Conservation (phyloP, 192 early-diverging fungal genomes). For the Coemansia sp. region DNA sequence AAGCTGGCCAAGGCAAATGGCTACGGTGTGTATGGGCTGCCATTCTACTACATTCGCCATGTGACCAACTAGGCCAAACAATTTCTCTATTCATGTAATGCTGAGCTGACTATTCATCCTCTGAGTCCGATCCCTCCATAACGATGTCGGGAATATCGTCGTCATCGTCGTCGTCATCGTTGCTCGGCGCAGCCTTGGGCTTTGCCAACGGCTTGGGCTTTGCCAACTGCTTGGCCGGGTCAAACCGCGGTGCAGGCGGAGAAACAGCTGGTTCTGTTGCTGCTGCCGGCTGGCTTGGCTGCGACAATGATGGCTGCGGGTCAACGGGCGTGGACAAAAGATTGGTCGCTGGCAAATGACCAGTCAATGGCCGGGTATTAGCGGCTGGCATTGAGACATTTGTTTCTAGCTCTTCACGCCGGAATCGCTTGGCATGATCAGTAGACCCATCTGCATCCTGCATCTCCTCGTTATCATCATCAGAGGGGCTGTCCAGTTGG, state of each 20-base stretch:
- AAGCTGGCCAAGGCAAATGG: slow-evolving; percentile 65
- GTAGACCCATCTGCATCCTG: background rate
- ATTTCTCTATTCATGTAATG: background rate
- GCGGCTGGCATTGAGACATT: background rate
- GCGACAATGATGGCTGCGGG: no score
- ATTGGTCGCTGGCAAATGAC: background rate
- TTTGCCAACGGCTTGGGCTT: background rate
- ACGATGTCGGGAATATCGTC: slow-evolving; percentile 49
- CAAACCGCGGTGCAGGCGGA: background rate
- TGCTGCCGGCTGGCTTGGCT: no score
- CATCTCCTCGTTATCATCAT: background rate
- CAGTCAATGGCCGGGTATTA: background rate
- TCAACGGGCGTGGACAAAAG: background rate
- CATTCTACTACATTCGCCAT: slow-evolving; percentile 61
- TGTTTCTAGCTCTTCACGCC: no score
- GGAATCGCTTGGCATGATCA: slow-evolving; percentile 17
- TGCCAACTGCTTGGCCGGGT: background rate
- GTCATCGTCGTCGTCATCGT: background rate
- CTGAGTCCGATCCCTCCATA: slow-evolving; percentile 50
- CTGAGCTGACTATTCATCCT: slow-evolving; percentile 18
- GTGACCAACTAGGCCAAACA: slow-evolving; percentile 32
- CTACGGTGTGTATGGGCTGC: slow-evolving; percentile 60
- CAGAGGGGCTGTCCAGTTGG: slow-evolving; percentile 1
- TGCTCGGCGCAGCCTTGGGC: background rate
- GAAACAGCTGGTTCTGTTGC: no score